phyloP scores from a whole-genome alignment of 139 green algal genomes.

The Chlorella vulgaris region DNA sequence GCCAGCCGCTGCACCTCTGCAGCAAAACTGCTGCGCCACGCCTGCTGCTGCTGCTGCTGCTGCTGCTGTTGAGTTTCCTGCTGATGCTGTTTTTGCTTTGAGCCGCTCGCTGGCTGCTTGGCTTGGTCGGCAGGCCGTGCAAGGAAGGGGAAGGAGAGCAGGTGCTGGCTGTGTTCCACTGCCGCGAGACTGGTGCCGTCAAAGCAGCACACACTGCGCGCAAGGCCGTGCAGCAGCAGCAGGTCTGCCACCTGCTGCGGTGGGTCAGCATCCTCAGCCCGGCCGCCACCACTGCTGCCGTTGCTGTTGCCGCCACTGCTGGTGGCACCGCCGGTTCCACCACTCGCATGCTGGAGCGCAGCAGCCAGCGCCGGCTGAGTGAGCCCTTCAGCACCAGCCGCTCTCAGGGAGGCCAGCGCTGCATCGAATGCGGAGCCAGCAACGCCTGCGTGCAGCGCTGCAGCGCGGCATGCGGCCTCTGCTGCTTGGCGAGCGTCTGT shows the following conservation, averaged over 20 bases:
- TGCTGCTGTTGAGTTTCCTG: neutral
- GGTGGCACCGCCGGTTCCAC: neutral
- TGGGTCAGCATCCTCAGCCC: neutral
- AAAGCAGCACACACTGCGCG: neutral
- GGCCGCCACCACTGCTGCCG: neutral
- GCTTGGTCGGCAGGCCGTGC: neutral
- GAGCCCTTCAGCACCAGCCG: neutral
- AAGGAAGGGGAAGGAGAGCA: slow-evolving; percentile 26
- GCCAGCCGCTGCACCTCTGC: neutral
- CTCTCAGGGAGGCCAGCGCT: neutral
- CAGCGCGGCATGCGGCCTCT: neutral
- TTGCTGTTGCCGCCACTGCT: neutral
- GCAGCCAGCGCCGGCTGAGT: neutral
- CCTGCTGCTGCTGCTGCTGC: neutral
- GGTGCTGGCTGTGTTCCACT: slow-evolving; percentile 9
- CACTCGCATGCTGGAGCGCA: neutral
- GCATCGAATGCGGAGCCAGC: neutral
- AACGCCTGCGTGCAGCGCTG: neutral
- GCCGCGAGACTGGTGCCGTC: neutral
- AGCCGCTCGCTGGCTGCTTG: too few species aligned
- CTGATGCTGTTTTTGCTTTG: too few species aligned
- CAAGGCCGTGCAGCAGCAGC: slow-evolving; percentile 29
- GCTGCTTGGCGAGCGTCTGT: neutral
- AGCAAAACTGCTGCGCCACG: neutral
- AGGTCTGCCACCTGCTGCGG: neutral